These are phyloP conservation scores for Sporothrix phasma DNA, from an alignment of 2,329 filamentous ascomycete species.

Conservation along the genomic window DNA sequence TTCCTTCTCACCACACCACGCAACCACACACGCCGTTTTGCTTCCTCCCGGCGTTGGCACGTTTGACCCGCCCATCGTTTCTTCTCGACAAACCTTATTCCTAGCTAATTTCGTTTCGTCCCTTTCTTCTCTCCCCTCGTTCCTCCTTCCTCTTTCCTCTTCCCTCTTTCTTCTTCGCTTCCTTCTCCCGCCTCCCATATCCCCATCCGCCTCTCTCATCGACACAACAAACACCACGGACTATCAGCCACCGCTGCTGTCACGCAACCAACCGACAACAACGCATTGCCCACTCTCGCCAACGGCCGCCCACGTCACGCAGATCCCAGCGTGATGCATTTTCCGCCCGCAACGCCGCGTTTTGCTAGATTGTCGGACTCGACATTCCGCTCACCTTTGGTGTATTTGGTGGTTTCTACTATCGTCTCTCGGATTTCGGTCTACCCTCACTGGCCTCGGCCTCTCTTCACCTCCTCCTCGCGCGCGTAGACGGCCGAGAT, in stretches of 20 bases:
- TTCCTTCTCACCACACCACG: not conserved
- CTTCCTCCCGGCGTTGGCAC: not conserved
- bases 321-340: constrained; percentile 7
- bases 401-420: not conserved
- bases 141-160: not conserved
- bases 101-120: not conserved
- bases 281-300: not conserved
- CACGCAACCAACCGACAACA: not conserved
- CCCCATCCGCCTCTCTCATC: not conserved
- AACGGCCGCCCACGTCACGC: not conserved
- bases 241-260: not conserved
- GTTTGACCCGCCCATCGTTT: not conserved
- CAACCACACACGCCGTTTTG: not conserved
- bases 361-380: not conserved
- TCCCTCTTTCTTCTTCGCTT: not conserved
- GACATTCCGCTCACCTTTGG: not conserved
- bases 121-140: not conserved
- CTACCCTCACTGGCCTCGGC: constrained; percentile 1
- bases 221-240: not conserved
- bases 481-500: not conserved
- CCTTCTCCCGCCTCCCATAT: not conserved
- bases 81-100: not conserved
- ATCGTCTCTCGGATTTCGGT: not conserved
- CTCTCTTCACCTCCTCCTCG: not conserved
- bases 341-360: not conserved